Conservation (phyloP, 306 rosid genomes). For the Dalbergia cultrata region DNA sequence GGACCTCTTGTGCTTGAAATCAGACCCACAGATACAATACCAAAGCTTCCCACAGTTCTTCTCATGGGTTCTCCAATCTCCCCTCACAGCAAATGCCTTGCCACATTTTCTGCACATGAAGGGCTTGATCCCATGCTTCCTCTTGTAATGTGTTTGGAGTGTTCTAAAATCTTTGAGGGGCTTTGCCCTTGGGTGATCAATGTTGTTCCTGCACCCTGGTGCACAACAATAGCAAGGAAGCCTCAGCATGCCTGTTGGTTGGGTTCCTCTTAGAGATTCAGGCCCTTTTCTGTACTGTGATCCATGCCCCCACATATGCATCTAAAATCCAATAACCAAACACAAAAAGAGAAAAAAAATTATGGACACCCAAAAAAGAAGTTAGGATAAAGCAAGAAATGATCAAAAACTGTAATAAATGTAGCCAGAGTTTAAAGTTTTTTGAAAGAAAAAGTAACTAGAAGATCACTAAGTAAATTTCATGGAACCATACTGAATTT, state of each 20-base stretch:
- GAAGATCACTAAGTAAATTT: background rate
- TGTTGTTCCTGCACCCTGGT: constrained; percentile 95
- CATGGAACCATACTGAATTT: background rate
- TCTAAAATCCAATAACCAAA: constrained; percentile 49
- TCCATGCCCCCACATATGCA: constrained; percentile 99
- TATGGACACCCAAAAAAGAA: background rate
- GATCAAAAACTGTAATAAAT: background rate
- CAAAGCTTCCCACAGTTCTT: constrained; percentile 98
- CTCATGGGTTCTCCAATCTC: constrained; percentile 98
- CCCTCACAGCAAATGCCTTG: constrained; percentile 94
- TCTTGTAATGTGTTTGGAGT: constrained; percentile 95
- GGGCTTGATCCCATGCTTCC: constrained; percentile 96
- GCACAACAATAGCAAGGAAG: constrained; percentile 97
- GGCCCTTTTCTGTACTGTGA: constrained; percentile 98
- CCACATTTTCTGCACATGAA: constrained; percentile 97
- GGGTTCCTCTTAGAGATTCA: constrained; percentile 93
- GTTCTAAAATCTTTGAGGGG: constrained; percentile 96
- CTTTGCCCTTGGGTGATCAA: constrained; percentile 91
- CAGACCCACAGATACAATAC: constrained; percentile 97
- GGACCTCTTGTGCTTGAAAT: constrained; percentile 95
- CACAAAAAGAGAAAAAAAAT: background rate
- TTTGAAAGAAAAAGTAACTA: background rate
- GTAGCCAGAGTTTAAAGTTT: background rate
- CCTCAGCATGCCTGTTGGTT: constrained; percentile 96
- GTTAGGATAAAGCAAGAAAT: background rate